phyloP scores from a whole-genome alignment of 192 early-diverging fungal species.

The Funneliformis mosseae region DNA sequence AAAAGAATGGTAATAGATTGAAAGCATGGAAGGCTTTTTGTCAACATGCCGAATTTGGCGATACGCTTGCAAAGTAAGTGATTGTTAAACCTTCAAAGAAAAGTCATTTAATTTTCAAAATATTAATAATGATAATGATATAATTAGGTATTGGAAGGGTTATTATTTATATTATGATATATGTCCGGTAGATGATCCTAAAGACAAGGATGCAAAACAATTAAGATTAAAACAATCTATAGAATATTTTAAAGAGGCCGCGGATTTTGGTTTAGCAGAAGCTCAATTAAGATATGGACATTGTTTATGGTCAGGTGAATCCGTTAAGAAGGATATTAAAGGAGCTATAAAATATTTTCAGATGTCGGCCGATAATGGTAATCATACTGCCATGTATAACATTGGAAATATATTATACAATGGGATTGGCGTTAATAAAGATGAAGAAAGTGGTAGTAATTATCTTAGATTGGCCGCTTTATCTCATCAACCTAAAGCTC shows the following conservation, averaged over 20 bases:
- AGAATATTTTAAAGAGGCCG: conserved; percentile 30
- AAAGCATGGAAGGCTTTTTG: conserved; percentile 12
- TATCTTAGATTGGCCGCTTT: conserved; percentile 22
- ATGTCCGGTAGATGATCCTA: not conserved
- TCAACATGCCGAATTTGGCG: not conserved
- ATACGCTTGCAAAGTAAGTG: conserved; percentile 18
- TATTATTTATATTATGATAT: conserved; percentile 33
- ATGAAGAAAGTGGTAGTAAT: conserved; percentile 14
- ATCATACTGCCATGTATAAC: conserved; percentile 29
- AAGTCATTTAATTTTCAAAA: not conserved
- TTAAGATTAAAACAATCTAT: conserved; percentile 15
- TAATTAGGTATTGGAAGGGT: conserved; percentile 29
- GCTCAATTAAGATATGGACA: conserved; percentile 33
- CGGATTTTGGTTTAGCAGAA: conserved; percentile 20
- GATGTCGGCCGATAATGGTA: conserved; percentile 25
- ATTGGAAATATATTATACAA: conserved; percentile 31
- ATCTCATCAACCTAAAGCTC: conserved; percentile 16
- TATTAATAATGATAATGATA: not conserved
- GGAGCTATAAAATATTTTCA: conserved; percentile 28
- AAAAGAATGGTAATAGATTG: not conserved
- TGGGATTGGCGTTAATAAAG: conserved; percentile 10
- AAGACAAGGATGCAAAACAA: not conserved
- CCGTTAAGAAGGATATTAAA: conserved; percentile 9
- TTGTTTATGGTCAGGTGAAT: conserved; percentile 34
- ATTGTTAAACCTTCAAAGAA: not conserved